Base-by-base conservation (phyloP, 805 yeast genomes). In the Metschnikowia lunata region DNA sequence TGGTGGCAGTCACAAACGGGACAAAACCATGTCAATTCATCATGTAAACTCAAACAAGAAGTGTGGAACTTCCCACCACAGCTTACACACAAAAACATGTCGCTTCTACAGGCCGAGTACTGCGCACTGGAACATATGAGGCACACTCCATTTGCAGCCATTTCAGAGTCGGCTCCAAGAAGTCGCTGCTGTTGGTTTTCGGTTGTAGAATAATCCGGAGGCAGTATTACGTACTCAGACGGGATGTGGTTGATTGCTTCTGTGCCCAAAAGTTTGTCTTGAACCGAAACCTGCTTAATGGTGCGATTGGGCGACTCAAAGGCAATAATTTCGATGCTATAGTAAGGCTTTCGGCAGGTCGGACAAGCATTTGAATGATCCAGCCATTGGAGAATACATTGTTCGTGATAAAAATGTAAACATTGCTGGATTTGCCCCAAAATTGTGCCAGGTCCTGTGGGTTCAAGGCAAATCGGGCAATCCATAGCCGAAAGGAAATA, bases 381-480 rank as follows among this genome's bases (percentile, higher is more conserved):
- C 15, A 76, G 61, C 90, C 90, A 84, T 27, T 71, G 67, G 30
- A 68, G 52, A 31, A 83, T 71, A 52, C 90, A 84, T 12, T 63
- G 54, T 4, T 72, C 64, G 58, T 84, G 90, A 54, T 79, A 82
- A 42, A 54, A 55, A 58, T 82, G 87, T 30, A 62, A 59, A 57
- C 87, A 83, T 8, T 45, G 45, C 10, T 48, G 50, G 30, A 67
- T 52, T 4, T 55, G 45, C 4, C 71, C 72, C 14, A 64, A 42
- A 10, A 36, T 34, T 15, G 54, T 52, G 10, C 39, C 32, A 10
- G 47, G 45, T 12, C 36, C 41, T 10, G 55, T 40, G 5, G 36
- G 42, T 26, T 58, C 86, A 37, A 82, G 66, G 54, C 89, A 83
- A 34, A 83, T 82, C n/a, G 82, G 72, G 57, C 89, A 83, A 42